These are phyloP conservation scores for Coemansia sp. DNA, from an alignment of 192 early-diverging fungal genomes.

Conservation along the genomic window DNA sequence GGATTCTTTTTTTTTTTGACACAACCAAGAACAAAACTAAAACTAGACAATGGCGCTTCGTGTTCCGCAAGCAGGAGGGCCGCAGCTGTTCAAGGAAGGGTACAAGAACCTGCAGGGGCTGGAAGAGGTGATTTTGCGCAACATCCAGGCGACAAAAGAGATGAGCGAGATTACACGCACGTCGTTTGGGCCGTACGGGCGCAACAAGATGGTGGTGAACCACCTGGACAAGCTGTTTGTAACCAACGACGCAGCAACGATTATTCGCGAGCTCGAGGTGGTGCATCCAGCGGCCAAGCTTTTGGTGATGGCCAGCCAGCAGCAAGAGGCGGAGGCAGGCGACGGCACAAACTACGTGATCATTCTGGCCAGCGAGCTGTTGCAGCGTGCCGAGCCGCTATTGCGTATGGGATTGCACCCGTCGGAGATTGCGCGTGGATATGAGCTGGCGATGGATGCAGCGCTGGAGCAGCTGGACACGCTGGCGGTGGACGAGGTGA, in stretches of 20 bases:
- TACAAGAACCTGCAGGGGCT: constrained; percentile 96
- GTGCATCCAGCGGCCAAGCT: constrained; percentile 97
- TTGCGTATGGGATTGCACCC: constrained; percentile 94
- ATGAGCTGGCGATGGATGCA: constrained; percentile 81
- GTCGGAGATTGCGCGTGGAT: constrained; percentile 92
- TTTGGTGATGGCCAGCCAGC: constrained; percentile 93
- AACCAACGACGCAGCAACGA: constrained; percentile 98
- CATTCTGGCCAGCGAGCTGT: constrained; percentile 90
- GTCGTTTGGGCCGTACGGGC: constrained; percentile 92
- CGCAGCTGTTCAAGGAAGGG: constrained; percentile 90
- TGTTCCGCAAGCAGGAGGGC: constrained; percentile 78
- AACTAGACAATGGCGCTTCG: constrained; percentile 74
- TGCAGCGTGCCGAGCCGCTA: constrained; percentile 90
- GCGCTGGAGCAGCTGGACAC: constrained; percentile 79
- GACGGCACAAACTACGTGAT: constrained; percentile 96
- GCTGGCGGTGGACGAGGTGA: constrained; percentile 67
- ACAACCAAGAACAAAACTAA: too few species aligned
- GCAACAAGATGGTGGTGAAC: constrained; percentile 99
- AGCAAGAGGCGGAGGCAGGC: constrained; percentile 96
- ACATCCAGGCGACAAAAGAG: constrained; percentile 94
- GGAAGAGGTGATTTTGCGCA: constrained; percentile 92
- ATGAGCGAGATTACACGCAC: constrained; percentile 91
- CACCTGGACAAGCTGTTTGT: constrained; percentile 98
- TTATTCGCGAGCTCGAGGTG: constrained; percentile 95
- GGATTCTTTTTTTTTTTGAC: too few species aligned